Evolutionary conservation across 768 basidiomycete genomes (phyloP), one percentile per base, ranked within the genome.

Genomic region (Tulasnella sp.): DNA sequence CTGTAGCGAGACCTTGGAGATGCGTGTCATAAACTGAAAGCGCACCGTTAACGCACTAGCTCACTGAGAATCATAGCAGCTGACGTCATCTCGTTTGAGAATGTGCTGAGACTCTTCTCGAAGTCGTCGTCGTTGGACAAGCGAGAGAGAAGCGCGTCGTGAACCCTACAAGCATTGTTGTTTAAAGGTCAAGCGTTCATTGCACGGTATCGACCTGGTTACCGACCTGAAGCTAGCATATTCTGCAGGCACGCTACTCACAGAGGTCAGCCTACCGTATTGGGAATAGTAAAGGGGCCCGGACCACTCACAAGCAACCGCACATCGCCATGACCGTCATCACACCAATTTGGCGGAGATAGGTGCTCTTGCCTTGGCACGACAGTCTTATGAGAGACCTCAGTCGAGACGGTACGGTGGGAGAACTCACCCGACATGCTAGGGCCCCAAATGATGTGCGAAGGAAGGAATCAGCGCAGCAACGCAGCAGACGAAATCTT

Each of bases 351-450:
- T 97, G 94, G 13, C 85, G 80, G 15, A 99, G 74, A 67, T 93
- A 95, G 0, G 94, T 98, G 68, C 89, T 94, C 72, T 99, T 98
- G 0, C 93, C 92, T n/a, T n/a, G n/a, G n/a, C n/a, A n/a, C n/a
- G n/a, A n/a, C n/a, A n/a, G n/a, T n/a, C n/a, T n/a, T 79, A 63
- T 26, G 48, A 23, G 34, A 34, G 11, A 48, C 5, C 47, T 5
- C 5, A 29, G 5, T 38, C 34, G 34, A 38, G 15, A 38, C 15
- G 34, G 15, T 38, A 38, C 34, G 34, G 34, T 7, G 34, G 15
- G 15, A 15, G 15, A 38, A 7, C 34, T 38, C 61, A 74, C 79
- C 81, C 15, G 84, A 83, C 84, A 85, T 86, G 67, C 83, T 85
- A 62, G 17, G 32, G 42, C 8, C 24, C 4, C 23, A 47, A 17